Evolutionary conservation across 495 filamentous ascomycete species (phyloP).

Genomic region (Pyronema omphalodes): DNA sequence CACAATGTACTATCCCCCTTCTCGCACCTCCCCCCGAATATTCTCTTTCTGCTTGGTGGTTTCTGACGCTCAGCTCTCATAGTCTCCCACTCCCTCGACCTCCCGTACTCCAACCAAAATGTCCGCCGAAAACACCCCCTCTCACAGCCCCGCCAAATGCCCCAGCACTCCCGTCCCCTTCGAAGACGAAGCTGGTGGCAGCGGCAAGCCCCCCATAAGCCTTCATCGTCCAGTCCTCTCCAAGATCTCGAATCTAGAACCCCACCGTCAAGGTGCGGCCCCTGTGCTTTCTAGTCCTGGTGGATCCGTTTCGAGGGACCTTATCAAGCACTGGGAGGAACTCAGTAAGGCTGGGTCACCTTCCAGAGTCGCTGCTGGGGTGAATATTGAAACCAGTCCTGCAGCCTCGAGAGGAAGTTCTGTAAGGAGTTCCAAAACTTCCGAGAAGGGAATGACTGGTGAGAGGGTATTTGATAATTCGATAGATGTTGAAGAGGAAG

Average conservation of each 20-base stretch:
- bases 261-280: neutral
- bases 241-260: neutral
- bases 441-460: too few species aligned
- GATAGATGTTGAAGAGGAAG: too few species aligned
- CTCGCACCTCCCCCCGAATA: too few species aligned
- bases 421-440: too few species aligned
- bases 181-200: neutral
- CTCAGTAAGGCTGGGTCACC: neutral
- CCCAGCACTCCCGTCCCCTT: neutral
- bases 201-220: neutral
- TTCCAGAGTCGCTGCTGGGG: too few species aligned
- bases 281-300: neutral
- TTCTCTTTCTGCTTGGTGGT: neutral
- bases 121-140: neutral
- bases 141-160: neutral
- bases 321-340: constrained; percentile 3
- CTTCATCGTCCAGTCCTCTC: neutral
- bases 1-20: neutral
- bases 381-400: too few species aligned
- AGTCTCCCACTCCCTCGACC: neutral
- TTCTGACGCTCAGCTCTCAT: neutral
- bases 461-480: too few species aligned
- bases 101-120: neutral
- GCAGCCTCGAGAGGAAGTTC: too few species aligned
- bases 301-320: constrained; percentile 3